A percentile compares a stretch with the other conserved stretches of the same genome.
phyloP scores from a whole-genome alignment of 2,329 filamentous ascomycete genomes.

The Penicillium sp. region DNA sequence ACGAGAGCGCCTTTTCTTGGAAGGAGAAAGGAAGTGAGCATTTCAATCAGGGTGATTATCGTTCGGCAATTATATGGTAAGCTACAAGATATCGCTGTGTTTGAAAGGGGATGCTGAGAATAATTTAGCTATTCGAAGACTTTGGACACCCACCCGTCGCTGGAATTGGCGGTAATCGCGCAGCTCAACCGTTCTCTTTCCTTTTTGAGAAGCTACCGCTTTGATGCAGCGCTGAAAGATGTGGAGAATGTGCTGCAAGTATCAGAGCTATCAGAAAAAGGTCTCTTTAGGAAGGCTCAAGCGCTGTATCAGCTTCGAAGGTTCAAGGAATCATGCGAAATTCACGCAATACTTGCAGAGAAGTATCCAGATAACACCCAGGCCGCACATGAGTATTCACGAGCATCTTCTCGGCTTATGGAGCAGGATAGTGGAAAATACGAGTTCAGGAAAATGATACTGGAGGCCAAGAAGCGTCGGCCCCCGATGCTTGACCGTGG shows the following conservation, averaged over 20 bases:
- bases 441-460: conserved; percentile 18
- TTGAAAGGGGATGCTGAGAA: conserved; percentile 2
- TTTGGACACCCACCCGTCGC: conserved; percentile 33
- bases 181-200: conserved; percentile 40
- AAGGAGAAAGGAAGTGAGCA: conserved; percentile 36
- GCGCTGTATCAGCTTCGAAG: conserved; percentile 46
- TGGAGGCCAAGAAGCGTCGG: conserved; percentile 32
- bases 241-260: conserved; percentile 18
- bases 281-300: conserved; percentile 45
- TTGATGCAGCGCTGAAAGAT: conserved; percentile 38
- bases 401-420: conserved; percentile 22
- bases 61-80: conserved; percentile 30
- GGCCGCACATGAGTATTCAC: conserved; percentile 30
- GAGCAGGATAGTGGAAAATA: conserved; percentile 23
- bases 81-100: not conserved
- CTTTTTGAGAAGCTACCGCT: conserved; percentile 30
- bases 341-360: conserved; percentile 33
- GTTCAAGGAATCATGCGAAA: conserved; percentile 40
- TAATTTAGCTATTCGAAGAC: conserved; percentile 40
- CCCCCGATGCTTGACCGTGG: conserved; percentile 31
- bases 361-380: conserved; percentile 37
- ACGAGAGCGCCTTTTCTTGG: conserved; percentile 3
- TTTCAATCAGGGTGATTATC: conserved; percentile 12
- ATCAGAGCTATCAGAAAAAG: conserved; percentile 40
- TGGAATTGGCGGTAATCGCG: conserved; percentile 35